Conservation (phyloP, 768 basidiomycete genomes). For the Psilocybe subaeruginosa region DNA sequence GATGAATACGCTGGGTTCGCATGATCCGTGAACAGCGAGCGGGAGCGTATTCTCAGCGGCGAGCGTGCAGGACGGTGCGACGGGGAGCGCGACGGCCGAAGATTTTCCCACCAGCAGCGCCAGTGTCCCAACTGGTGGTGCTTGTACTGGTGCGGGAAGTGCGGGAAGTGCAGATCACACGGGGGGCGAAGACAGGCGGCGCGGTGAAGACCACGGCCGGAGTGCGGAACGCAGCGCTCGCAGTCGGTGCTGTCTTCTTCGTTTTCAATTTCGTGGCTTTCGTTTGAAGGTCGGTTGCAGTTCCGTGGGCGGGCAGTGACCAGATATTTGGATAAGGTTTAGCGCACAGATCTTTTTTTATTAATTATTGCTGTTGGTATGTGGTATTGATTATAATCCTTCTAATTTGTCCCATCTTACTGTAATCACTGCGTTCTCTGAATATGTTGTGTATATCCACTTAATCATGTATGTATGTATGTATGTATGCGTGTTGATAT, state of each 20-base stretch:
- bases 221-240: neutral
- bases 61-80: conserved; percentile 1
- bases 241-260: neutral
- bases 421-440: too few relatives aligned
- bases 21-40: conserved; percentile 1
- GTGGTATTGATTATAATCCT: too few relatives aligned
- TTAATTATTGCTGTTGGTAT: too few relatives aligned
- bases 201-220: neutral
- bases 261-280: neutral
- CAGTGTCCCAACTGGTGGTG: neutral
- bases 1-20: neutral
- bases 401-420: too few relatives aligned
- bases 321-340: too few relatives aligned
- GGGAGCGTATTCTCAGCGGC: conserved; percentile 3
- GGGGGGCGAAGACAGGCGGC: neutral
- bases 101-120: neutral
- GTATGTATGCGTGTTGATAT: too few relatives aligned
- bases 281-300: too few relatives aligned
- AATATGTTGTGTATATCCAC: too few relatives aligned
- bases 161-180: neutral
- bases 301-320: too few relatives aligned
- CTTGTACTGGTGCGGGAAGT: neutral
- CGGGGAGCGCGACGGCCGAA: neutral
- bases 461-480: too few relatives aligned
- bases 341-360: too few relatives aligned